Evolutionary conservation across 805 yeast species (phyloP).

Genomic region (Sungouiella thailandica): DNA sequence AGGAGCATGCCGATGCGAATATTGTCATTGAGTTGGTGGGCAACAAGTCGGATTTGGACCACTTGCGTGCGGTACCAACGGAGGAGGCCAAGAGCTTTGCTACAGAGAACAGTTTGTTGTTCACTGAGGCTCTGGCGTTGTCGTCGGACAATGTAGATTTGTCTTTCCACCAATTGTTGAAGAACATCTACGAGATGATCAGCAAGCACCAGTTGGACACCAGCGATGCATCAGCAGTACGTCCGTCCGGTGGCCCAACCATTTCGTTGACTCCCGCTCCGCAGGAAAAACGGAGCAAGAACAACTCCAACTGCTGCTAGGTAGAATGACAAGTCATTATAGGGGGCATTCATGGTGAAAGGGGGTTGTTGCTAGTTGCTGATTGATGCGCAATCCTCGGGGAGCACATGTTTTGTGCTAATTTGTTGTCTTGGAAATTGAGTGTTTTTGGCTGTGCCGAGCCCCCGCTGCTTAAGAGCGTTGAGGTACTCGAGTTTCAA

Average conservation of each 20-base stretch:
- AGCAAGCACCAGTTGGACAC: conserved; percentile 88
- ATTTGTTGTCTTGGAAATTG: too few species aligned
- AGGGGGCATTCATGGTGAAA: too few species aligned
- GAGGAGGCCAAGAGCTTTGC: conserved; percentile 96
- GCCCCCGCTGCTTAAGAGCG: too few species aligned
- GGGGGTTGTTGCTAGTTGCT: too few species aligned
- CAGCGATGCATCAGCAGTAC: conserved; percentile 57
- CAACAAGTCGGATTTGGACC: conserved; percentile 86
- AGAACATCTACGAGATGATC: conserved; percentile 92
- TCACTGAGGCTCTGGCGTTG: conserved; percentile 94
- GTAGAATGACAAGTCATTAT: neutral
- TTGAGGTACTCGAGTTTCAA: too few species aligned
- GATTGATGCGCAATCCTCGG: too few species aligned
- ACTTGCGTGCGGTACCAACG: conserved; percentile 93
- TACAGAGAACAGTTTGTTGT: conserved; percentile 82
- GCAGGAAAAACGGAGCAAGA: conserved; percentile 61
- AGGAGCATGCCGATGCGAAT: conserved; percentile 90
- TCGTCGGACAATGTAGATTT: conserved; percentile 92
- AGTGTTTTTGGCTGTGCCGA: too few species aligned
- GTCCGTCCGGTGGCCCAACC: conserved; percentile 76
- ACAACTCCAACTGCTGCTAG: conserved; percentile 67
- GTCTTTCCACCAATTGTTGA: conserved; percentile 88
- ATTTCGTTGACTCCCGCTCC: conserved; percentile 92
- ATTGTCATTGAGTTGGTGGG: conserved; percentile 93
- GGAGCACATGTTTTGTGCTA: too few species aligned